phyloP scores from a whole-genome alignment of 164 flowering plant species.

The Amborella trichopoda region DNA sequence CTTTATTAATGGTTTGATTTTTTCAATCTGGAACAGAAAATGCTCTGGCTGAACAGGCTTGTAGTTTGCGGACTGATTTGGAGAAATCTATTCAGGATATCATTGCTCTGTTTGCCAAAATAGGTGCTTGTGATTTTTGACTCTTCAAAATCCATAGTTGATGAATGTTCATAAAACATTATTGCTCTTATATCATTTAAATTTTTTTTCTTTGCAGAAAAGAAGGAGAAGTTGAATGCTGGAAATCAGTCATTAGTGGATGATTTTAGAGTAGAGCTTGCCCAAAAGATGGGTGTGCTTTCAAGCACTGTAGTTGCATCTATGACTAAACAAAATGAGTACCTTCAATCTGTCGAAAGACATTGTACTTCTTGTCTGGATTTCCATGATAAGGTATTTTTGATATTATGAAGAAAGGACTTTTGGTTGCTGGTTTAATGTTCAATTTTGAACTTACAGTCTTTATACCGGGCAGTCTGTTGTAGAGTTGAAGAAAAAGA shows the following conservation, averaged over 20 bases:
- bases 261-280: slow-evolving; percentile 47
- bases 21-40: slow-evolving; percentile 44
- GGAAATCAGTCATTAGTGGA: slow-evolving; percentile 61
- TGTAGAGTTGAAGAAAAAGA: slow-evolving; percentile 49
- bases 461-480: slow-evolving; percentile 41
- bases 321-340: slow-evolving; percentile 56
- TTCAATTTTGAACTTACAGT: too few species aligned
- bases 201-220: slow-evolving; percentile 26
- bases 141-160: not conserved
- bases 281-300: slow-evolving; percentile 52
- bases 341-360: slow-evolving; percentile 54
- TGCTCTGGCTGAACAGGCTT: slow-evolving; percentile 80
- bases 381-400: slow-evolving; percentile 50
- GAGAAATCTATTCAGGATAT: slow-evolving; percentile 85
- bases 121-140: slow-evolving; percentile 31
- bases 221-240: slow-evolving; percentile 72
- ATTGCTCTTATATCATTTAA: not conserved
- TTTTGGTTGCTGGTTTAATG: too few species aligned
- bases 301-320: slow-evolving; percentile 44
- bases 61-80: slow-evolving; percentile 59
- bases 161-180: not conserved
- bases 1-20: slow-evolving; percentile 2
- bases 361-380: slow-evolving; percentile 48
- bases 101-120: slow-evolving; percentile 51
- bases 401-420: too few species aligned